A percentile compares a stretch with the other conserved stretches of the same genome.
Evolutionary conservation across 2,329 filamentous ascomycete genomes (phyloP).

Genomic region (Xylariaceae sp.): DNA sequence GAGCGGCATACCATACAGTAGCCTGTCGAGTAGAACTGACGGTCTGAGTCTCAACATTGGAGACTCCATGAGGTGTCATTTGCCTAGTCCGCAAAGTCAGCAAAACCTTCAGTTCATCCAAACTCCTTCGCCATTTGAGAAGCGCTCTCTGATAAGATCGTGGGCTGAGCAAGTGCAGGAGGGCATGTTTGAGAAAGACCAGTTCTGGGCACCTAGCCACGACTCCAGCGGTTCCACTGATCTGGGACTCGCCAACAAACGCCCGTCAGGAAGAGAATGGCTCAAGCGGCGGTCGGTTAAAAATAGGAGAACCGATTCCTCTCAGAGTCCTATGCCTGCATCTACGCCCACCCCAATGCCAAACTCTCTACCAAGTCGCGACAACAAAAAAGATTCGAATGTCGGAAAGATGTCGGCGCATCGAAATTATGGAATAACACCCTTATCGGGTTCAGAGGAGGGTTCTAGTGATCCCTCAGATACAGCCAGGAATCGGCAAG

Average conservation of each 20-base stretch:
- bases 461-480: conserved; percentile 6
- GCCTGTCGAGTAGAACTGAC: conserved; percentile 4
- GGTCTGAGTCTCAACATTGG: conserved; percentile 9
- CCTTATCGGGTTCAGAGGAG: conserved; percentile 24
- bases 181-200: conserved; percentile 22
- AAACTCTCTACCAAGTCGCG: not conserved
- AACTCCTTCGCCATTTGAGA: conserved; percentile 17
- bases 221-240: not conserved
- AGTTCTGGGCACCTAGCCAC: conserved; percentile 30
- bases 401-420: conserved; percentile 8
- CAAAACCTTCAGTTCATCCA: conserved; percentile 20
- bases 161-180: conserved; percentile 25
- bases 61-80: conserved; percentile 35
- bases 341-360: conserved; percentile 24
- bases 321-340: conserved; percentile 16
- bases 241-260: conserved; percentile 20
- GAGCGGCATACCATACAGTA: conserved; percentile 8
- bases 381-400: conserved; percentile 6
- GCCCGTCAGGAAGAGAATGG: conserved; percentile 26
- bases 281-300: conserved; percentile 29
- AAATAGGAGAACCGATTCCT: conserved; percentile 18
- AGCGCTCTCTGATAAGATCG: conserved; percentile 24
- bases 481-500: not conserved
- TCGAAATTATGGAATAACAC: conserved; percentile 28
- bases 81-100: conserved; percentile 36